Evolutionary conservation across 2,329 filamentous ascomycete species (phyloP).

Genomic region (Aspergillus viridinutans): DNA sequence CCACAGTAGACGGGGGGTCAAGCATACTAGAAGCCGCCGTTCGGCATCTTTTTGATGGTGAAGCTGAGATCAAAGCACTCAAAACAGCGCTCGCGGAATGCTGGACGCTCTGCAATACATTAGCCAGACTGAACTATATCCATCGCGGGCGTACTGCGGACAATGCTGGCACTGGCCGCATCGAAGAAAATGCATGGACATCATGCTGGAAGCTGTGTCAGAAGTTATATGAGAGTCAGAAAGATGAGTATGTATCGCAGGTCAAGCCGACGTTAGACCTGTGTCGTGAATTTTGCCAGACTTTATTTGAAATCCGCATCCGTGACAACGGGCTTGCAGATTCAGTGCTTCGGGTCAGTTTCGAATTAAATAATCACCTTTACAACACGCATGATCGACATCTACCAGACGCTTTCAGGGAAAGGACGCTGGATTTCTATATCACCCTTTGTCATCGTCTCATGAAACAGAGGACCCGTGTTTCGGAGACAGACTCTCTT

Average conservation of each 20-base stretch:
- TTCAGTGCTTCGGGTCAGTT: slow-evolving; percentile 84
- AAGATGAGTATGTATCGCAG: slow-evolving; percentile 65
- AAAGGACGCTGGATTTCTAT: slow-evolving; percentile 90
- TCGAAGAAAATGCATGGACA: slow-evolving; percentile 86
- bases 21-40: slow-evolving; percentile 23
- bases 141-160: slow-evolving; percentile 65
- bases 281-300: slow-evolving; percentile 87
- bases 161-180: slow-evolving; percentile 70
- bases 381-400: slow-evolving; percentile 87
- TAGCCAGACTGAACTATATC: slow-evolving; percentile 78
- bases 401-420: slow-evolving; percentile 79
- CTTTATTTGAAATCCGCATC: slow-evolving; percentile 79
- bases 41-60: slow-evolving; percentile 45
- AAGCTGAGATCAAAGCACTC: slow-evolving; percentile 61
- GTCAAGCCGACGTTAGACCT: slow-evolving; percentile 75
- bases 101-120: slow-evolving; percentile 89
- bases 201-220: slow-evolving; percentile 92
- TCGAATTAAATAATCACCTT: slow-evolving; percentile 91
- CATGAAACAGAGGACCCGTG: slow-evolving; percentile 86
- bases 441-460: slow-evolving; percentile 87
- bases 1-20: slow-evolving; percentile 18
- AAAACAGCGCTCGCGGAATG: slow-evolving; percentile 77
- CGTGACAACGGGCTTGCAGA: slow-evolving; percentile 75
- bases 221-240: slow-evolving; percentile 75
- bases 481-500: slow-evolving; percentile 77